Evolutionary conservation across 768 basidiomycete genomes (phyloP), one percentile per base, ranked within the genome.

Genomic region (Amanita jacksonii): DNA sequence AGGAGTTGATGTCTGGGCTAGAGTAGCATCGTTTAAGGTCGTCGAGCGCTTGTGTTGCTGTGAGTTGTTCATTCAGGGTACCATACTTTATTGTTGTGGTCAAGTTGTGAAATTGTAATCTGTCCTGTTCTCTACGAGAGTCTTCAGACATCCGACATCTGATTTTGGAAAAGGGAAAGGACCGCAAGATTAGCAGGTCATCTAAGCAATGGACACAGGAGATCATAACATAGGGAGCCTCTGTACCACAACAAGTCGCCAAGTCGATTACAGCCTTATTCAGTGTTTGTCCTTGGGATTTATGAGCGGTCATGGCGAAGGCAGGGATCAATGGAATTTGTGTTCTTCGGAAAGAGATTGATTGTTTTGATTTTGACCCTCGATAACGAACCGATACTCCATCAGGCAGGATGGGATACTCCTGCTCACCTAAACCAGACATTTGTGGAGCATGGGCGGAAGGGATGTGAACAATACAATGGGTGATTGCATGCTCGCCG

Each of bases 171-270:
- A 5, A 5, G 23, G 8, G 22, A 39, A 38, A 38, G 9, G 36
- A 19, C 5, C 19, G 4, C 43, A 39, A 34, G 38, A 15, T 18
- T 25, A 24, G 19, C 16, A 8, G 5, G 62, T 3, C 27, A 6
- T 57, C 28, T 0, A 70, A 44, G 0, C 49, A 54, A 2, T 44
- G 58, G 0, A 55, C 62, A 0, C 59, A 47, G 3, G 70, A 74
- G 0, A 65, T 27, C 67, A 70, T 70, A 2, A 70, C 66, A 49
- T 72, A 72, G 0, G 66, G 61, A 0, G 60, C 37, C 49, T 69
- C 63, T 0, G 57, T 57, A 0, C 63, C 62, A 5, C 37, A 31
- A 25, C 60, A 65, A 10, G 42, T 44, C 15, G 54, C 24, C 0
- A 69, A 16, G 45, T 70, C 66, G 3, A 69, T 47, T n/a, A 67